Evolutionary conservation across 495 filamentous ascomycete genomes (phyloP).

Genomic region (Patellaria atrata): DNA sequence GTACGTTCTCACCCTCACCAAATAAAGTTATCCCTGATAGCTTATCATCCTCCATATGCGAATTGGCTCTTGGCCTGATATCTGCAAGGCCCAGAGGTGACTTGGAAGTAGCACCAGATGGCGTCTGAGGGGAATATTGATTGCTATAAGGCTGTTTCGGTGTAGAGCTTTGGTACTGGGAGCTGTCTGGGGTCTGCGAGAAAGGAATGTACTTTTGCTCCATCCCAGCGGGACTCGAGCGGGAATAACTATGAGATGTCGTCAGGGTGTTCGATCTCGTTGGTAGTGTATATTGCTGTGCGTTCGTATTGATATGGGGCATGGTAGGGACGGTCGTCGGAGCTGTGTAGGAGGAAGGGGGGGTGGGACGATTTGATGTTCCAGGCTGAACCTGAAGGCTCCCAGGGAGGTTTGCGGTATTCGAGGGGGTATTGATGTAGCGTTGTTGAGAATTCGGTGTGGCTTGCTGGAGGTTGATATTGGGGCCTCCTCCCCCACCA

Average conservation of each 20-base stretch:
- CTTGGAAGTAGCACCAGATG: conserved; percentile 59
- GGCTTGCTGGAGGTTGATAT: conserved; percentile 53
- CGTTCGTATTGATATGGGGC: conserved; percentile 41
- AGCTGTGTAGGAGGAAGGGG: conserved; percentile 56
- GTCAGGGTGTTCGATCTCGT: conserved; percentile 46
- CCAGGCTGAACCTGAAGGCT: conserved; percentile 64
- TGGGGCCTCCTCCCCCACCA: conserved; percentile 37
- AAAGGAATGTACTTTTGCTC: conserved; percentile 60
- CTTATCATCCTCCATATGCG: conserved; percentile 51
- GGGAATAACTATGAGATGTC: conserved; percentile 57
- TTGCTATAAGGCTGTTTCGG: conserved; percentile 36
- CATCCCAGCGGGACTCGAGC: conserved; percentile 71
- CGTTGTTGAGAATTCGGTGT: conserved; percentile 42
- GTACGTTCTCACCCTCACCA: conserved; percentile 32
- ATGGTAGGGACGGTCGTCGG: conserved; percentile 55
- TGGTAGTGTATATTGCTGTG: conserved; percentile 49
- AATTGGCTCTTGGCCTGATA: conserved; percentile 68
- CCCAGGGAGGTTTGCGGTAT: conserved; percentile 41
- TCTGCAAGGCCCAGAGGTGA: conserved; percentile 84
- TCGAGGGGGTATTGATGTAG: conserved; percentile 31
- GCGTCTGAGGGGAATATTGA: conserved; percentile 42
- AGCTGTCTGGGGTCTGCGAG: conserved; percentile 47
- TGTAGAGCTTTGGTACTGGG: conserved; percentile 51
- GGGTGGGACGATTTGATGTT: conserved; percentile 40
- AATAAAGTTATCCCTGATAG: conserved; percentile 34